Evolutionary conservation across 1,284 basidiomycete genomes (phyloP), one percentile per base, ranked within the genome.

Genomic region (Sutorius eximius): DNA sequence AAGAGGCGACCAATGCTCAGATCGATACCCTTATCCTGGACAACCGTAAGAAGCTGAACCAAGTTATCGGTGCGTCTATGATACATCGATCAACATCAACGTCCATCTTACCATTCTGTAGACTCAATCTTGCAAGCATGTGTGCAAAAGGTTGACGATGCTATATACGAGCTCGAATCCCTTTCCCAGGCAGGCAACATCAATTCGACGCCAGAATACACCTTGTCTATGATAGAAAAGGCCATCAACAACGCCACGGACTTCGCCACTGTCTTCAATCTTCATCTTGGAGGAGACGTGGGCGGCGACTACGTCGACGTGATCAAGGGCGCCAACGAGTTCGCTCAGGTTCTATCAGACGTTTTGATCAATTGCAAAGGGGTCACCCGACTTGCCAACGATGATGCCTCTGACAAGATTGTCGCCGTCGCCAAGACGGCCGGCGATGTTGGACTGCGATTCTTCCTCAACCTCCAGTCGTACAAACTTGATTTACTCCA

Each of bases 141-240:
- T 68, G 92, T 96, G 36, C 91, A 96, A 63, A 98, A 98, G 74
- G 86, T 99, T 45, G 97, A 99, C 67, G 96, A 98, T 70, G 85
- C 93, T 4, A 91, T 98, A 64, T 99, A 98, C 75, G 95, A 98
- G 73, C 82, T 99, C 50, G 96, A 99, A 73, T 95, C 95, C 7
- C 93, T 95, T 10, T 89, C 91, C 41, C 91, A 95, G 63, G 87
- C 88, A 8, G 97, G 96, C 42, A 98, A 98, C 76, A 83, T 91
- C 59, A 96, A 91, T 61, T 95, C 96, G 9, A 99, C 97, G 1
- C 96, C 97, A 15, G 95, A 98, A 70, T 99, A 98, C 71, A 97
- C 95, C 0, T 77, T 98, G 24, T 98, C 97, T 11, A 95, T 99
- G 88, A 94, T 99, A 66, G 97, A 99, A 73, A 98, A 98, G 77